Evolutionary conservation across 2,329 filamentous ascomycete species (phyloP), one percentile per base, ranked within the genome.

Genomic region (Biscogniauxia mediterranea): DNA sequence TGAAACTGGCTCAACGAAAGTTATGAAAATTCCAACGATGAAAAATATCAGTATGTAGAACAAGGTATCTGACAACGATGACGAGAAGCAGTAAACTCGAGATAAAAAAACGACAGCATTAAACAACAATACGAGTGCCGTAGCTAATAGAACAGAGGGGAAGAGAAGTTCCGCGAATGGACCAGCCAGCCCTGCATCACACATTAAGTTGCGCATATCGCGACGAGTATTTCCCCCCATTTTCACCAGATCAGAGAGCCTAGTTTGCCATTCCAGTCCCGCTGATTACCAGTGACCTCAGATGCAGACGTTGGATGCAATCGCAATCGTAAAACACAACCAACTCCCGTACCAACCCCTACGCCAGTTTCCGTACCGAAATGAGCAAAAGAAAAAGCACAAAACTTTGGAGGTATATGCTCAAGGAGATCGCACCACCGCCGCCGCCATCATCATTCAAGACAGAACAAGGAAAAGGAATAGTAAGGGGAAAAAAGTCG

Each of bases 21-120:
- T 58, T 28, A 65, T 56, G 65, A 69, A 66, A 66, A 23, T 23
- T 54, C n/a, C 38, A 56, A 56, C 54, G 25, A 67, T 59, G 52
- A 46, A 46, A 46, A n/a, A 38, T 15, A 57, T 38, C 72, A 76
- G 75, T 82, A 81, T 82, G 82, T 84, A 78, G 81, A 84, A 85
- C 82, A 85, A 85, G 82, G 83, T 84, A 84, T 84, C 80, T 81
- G 80, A 77, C 73, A 76, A 71, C 69, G 66, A 67, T 60, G 58
- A 66, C 54, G 58, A 68, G 64, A 67, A 38, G 28, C 28, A 54
- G 20, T 25, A 53, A 38, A 25, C 42, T 46, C 21, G 63, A 65
- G 58, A 70, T 56, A 65, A 69, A 61, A 58, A 64, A 63, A 71
- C 70, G 69, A 67, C 65, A 69, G 64, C 65, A 81, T 76, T 76